Evolutionary conservation across 768 basidiomycete genomes (phyloP), one percentile per base, ranked within the genome.

Genomic region (Naganishia vishniacii): DNA sequence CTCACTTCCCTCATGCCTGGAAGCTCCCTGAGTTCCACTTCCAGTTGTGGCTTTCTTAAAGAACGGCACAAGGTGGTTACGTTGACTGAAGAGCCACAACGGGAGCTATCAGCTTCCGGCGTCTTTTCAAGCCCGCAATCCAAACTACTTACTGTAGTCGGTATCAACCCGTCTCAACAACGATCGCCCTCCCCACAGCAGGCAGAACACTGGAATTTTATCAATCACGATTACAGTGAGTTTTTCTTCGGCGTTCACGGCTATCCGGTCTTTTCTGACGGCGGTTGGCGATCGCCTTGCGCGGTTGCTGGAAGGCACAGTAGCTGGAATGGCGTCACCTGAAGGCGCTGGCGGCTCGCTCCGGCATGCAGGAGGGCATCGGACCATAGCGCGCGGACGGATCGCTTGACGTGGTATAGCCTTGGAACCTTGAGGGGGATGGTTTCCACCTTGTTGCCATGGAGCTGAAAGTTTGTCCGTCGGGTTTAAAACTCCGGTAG

Each of bases 361-460:
- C n/a, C n/a, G n/a, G n/a, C n/a, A n/a, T n/a, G 32, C 4, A 7
- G 49, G 31, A 4, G 18, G 20, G 32, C 34, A 56, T n/a, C 40
- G 23, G 1, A 56, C 20, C 53, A 56, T 56, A 13, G 53, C 53
- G 2, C 53, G 53, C 9, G 53, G 53, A 6, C 53, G 53, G n/a
- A 56, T 23, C 2, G 53, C 53, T 23, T n/a, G 23, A 3, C 15
- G 34, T 15, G 53, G 53, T 25, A 56, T 37, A 25, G 53, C 53
- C 23, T 56, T 56, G 7, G 53, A 56, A 9, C 53, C 53, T 31
- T 56, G 53, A 26, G 53, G 53, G 20, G 18, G 42, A 44, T 44
- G 42, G 20, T 8, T 34, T 51, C 18, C 28, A 34, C 20, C 4
- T 56, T 31, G 37, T 26, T 18, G 28, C 53, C 34, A 56, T 15